Evolutionary conservation across 306 rosid species (phyloP).

Genomic region (Ceratonia siliqua): DNA sequence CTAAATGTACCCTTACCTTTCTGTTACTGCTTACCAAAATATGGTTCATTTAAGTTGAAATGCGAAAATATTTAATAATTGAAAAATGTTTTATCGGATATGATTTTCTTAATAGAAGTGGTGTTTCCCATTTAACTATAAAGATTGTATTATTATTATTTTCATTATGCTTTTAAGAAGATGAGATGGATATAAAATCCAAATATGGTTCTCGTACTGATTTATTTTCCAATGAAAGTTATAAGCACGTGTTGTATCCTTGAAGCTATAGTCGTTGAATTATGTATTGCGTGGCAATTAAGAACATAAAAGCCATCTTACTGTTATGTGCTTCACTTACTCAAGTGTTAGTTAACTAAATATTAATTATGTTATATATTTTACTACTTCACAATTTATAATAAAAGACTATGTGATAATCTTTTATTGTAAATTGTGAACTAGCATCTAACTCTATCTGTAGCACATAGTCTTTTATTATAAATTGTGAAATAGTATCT

Average conservation of each 20-base stretch:
- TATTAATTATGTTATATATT: too few species aligned
- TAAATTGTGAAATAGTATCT: too few species aligned
- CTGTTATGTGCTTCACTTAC: neutral
- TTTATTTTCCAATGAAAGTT: neutral
- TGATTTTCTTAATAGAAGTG: neutral
- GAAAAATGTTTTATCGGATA: neutral
- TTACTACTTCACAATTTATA: too few species aligned
- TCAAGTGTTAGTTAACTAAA: too few species aligned
- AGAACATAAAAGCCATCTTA: neutral
- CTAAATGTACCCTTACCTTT: too few species aligned
- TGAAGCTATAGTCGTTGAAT: neutral
- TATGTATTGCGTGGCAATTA: neutral
- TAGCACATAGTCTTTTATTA: too few species aligned
- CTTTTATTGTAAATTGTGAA: too few species aligned
- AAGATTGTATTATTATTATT: neutral
- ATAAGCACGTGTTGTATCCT: neutral
- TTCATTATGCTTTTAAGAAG: neutral
- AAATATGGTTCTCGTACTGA: neutral
- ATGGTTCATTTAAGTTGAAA: neutral
- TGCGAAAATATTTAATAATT: conserved; percentile 1
- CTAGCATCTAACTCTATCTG: too few species aligned
- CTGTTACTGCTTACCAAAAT: too few species aligned
- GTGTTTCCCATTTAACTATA: neutral
- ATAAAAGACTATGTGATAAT: too few species aligned
- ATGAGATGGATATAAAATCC: neutral